phyloP scores from a whole-genome alignment of 305 asterid species.

The Rubia tinctorum region DNA sequence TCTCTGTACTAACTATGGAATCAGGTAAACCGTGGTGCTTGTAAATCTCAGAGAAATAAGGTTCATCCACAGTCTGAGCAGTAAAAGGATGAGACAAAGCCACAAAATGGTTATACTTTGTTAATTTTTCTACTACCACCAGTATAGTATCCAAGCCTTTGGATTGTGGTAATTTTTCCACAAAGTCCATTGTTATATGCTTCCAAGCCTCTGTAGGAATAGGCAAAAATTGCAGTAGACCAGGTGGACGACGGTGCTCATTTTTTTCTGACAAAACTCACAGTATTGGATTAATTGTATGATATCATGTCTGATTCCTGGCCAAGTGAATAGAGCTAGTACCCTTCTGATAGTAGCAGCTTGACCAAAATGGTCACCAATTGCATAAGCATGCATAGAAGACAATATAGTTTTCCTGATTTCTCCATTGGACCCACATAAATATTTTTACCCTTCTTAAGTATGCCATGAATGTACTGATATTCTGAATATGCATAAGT shows the following conservation, averaged over 20 bases:
- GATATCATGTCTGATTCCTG: not conserved
- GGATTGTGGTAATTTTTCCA: not conserved
- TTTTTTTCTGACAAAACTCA: not conserved
- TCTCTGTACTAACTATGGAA: not conserved
- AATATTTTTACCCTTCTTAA: not conserved
- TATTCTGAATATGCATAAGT: too few relatives aligned
- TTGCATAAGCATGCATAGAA: not conserved
- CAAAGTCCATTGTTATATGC: not conserved
- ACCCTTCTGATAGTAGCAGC: not conserved
- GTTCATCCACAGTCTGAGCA: not conserved
- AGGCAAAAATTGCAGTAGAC: not conserved
- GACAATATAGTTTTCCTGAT: not conserved
- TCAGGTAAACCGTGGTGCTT: not conserved
- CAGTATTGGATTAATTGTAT: accelerated
- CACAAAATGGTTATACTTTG: not conserved
- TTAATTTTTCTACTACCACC: not conserved
- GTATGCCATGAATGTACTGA: not conserved
- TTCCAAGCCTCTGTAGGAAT: too few relatives aligned
- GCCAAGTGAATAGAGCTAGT: not conserved
- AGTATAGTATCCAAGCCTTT: not conserved
- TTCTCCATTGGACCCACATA: not conserved
- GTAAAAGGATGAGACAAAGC: not conserved
- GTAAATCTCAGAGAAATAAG: not conserved
- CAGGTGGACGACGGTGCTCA: not conserved
- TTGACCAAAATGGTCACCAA: constrained; percentile 10